phyloP scores from a whole-genome alignment of 176 grass and related monocot genomes.

The Puccinellia tenuiflora region DNA sequence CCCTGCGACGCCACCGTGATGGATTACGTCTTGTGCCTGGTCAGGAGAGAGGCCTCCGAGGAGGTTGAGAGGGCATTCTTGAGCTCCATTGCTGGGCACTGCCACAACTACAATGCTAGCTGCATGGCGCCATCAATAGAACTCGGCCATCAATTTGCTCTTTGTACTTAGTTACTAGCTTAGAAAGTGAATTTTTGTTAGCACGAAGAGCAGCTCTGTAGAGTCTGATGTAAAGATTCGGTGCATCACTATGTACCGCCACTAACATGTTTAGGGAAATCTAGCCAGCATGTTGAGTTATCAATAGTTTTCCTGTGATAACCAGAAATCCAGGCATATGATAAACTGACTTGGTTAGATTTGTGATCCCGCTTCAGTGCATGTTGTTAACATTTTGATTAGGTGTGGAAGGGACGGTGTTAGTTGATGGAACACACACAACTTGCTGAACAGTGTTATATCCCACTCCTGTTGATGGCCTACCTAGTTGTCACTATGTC shows the following conservation, averaged over 20 bases:
- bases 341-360: not conserved
- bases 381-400: not conserved
- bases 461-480: not conserved
- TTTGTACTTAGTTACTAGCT: not conserved
- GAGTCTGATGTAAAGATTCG: not conserved
- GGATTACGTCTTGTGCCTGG: constrained; percentile 42
- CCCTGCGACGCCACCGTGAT: constrained; percentile 30
- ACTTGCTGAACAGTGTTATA: not conserved
- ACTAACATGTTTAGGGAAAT: not conserved
- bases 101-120: not conserved
- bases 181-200: not conserved
- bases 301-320: not conserved
- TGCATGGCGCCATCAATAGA: not conserved
- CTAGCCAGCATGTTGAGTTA: not conserved
- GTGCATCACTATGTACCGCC: not conserved
- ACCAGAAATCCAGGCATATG: no score
- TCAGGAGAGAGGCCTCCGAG: constrained; percentile 27
- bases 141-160: not conserved
- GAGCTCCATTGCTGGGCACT: constrained; percentile 32
- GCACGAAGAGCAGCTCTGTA: not conserved
- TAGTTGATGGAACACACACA: not conserved
- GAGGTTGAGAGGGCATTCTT: constrained; percentile 39
- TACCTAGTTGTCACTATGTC: not conserved
- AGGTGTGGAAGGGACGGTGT: not conserved
- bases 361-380: not conserved